Evolutionary conservation across 2,329 filamentous ascomycete genomes (phyloP), one percentile per base, ranked within the genome.

Genomic region (Claviceps sp.): DNA sequence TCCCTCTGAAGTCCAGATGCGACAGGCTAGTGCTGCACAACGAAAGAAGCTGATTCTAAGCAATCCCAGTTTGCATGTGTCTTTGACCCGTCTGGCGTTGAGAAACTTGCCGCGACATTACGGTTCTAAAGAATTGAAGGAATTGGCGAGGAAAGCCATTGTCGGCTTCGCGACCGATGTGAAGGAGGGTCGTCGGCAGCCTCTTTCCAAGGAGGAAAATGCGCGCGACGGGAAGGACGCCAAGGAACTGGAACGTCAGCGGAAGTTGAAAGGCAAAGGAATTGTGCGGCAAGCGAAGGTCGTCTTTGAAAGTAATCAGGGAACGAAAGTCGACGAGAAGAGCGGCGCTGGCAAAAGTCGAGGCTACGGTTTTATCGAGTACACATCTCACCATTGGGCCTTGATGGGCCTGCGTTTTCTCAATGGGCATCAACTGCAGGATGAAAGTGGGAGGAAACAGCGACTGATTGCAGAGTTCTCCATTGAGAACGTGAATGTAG

Each of bases 351-450:
- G 90, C 46, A 80, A 86, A 64, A 93, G 86, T 65, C 80, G 91
- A 65, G 93, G 93, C 5, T 98, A 98, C 65, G 93, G 94, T 13
- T 98, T 98, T 72, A 86, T 98, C 58, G 93, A 98, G 70, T 98
- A 96, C 69, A 86, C 83, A 57, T 93, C 87, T 34, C 93, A 98
- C 64, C 85, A 93, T 48, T 91, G 85, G 75, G 93, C 93, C 14
- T 76, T 98, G 40, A 97, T 97, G 88, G 93, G 88, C 23, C 73
- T 98, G 56, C 78, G 93, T 46, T 97, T 88, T 82, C 76, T 98
- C 52, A 98, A 98, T 65, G 90, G 91, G 1, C 83, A 79, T 53
- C 71, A 78, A 36, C 59, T 81, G 17, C 72, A 77, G 60, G 79
- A 76, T 56, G 69, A 73, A 23, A 69, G 78, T 50, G 89, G 93